These are phyloP conservation scores for Pleurotus platypus DNA, from an alignment of 768 basidiomycete genomes.

Conservation along the genomic window DNA sequence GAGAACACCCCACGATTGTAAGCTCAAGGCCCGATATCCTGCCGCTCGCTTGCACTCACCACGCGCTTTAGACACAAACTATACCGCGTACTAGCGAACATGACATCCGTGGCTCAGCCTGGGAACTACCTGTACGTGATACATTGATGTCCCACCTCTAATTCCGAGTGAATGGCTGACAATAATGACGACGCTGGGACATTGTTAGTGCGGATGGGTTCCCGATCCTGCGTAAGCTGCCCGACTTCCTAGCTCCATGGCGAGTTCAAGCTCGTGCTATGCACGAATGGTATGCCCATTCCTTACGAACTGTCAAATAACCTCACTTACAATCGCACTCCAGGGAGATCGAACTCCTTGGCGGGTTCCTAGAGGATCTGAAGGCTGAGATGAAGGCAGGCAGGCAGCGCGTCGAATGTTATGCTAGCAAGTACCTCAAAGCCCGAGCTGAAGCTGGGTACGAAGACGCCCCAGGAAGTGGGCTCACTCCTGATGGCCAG, in stretches of 20 bases:
- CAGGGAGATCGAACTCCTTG: neutral
- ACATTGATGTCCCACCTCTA: neutral
- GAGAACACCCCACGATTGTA: conserved; percentile 15
- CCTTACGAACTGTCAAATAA: neutral
- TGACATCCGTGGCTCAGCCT: conserved; percentile 19
- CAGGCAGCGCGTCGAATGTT: neutral
- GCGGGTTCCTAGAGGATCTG: neutral
- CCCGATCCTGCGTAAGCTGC: conserved; percentile 21
- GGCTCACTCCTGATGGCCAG: neutral
- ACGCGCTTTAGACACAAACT: conserved; percentile 17
- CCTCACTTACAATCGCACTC: neutral
- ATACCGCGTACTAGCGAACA: conserved; percentile 21
- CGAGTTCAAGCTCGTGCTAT: conserved; percentile 18
- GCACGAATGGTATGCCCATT: neutral
- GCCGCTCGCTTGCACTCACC: neutral
- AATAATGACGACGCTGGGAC: no score
- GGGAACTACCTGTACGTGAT: conserved; percentile 20
- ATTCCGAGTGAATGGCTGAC: no score
- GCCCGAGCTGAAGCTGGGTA: neutral
- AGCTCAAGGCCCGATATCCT: neutral
- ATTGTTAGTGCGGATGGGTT: conserved; percentile 19
- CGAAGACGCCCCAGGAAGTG: neutral
- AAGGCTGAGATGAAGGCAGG: neutral
- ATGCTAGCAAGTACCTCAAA: neutral
- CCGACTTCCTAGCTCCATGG: conserved; percentile 23